Base-by-base conservation (phyloP, 345 rosid species). In the Ricinus communis region DNA sequence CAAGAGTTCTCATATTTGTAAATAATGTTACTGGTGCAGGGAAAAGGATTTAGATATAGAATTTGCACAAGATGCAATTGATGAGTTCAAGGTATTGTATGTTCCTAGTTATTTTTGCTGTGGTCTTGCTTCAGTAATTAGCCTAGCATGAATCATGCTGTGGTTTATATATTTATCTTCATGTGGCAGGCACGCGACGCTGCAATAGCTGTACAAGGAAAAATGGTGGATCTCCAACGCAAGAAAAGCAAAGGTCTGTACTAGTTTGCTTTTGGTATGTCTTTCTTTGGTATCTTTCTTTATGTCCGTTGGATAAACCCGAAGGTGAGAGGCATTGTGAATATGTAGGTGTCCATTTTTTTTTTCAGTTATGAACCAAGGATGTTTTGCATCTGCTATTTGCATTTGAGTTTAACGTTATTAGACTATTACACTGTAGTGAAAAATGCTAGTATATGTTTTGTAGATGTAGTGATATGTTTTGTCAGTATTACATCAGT, bases 41-140 rank as follows among this genome's bases (percentile, higher is more conserved):
- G 99, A 96, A 82, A 92, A 88, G 82, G 99, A 91, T 71, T 80
- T 87, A 36, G 96, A 93, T 71, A 93, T 96, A 74, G 76, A 81
- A 62, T 96, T 88, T 81, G 99, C 99, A 57, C 98, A 93, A 84
- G 95, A 83, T 71, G 91, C 95, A 70, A 93, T 96, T 66, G 99
- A 96, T 77, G 98, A 93, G 78, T 86, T 80, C 83, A 91, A 93
- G 99, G 99, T 93, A 79, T 49, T 62, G 21, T 27, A 62, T 64
- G 30, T 41, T 43, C 63, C 68, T 33, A 45, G 27, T 60, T 77
- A 7, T 74, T 59, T 43, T 36, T 74, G 71, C 36, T 50, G 55
- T 15, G 40, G 28, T 63, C 5, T 24, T 30, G 16, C 15, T 47
- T 9, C 30, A 10, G 6, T 31, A 8, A 36, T 71, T 52, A 43